These are phyloP conservation scores for Combretum micranthum DNA, from an alignment of 345 rosid species.

Conservation along the genomic window DNA sequence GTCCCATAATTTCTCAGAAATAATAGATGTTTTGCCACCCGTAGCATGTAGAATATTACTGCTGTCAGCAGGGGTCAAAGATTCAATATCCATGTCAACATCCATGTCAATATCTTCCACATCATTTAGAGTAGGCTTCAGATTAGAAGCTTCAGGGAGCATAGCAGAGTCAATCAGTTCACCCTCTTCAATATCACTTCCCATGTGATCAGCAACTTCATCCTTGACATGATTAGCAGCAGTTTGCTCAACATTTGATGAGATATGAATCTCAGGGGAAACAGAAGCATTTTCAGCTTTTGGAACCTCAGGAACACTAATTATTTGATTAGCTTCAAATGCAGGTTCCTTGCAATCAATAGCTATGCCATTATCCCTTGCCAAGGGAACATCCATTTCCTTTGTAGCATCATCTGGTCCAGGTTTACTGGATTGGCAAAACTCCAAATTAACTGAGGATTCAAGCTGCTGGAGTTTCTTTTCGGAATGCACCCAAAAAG, in stretches of 20 bases:
- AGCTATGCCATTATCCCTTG: constrained; percentile 20
- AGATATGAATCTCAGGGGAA: constrained; percentile 13
- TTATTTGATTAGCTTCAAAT: constrained; percentile 24
- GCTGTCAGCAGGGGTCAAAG: constrained; percentile 26
- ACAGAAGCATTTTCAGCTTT: constrained; percentile 20
- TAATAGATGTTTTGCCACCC: constrained; percentile 19
- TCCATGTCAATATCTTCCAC: constrained; percentile 88
- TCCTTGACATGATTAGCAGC: constrained; percentile 13
- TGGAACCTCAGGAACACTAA: constrained; percentile 17
- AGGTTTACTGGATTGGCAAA: constrained; percentile 58
- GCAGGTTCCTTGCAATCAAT: constrained; percentile 20
- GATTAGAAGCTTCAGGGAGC: constrained; percentile 19
- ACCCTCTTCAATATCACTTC: constrained; percentile 18
- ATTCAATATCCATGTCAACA: constrained; percentile 97
- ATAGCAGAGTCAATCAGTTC: constrained; percentile 23
- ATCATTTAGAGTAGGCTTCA: constrained; percentile 19
- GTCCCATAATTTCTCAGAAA: constrained; percentile 19
- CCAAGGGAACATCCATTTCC: constrained; percentile 21
- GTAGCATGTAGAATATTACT: constrained; percentile 14
- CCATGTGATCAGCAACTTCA: constrained; percentile 12
- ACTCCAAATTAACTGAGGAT: constrained; percentile 48
- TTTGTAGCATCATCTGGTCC: constrained; percentile 48
- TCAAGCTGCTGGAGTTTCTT: constrained; percentile 65
- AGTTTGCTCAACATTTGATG: constrained; percentile 7
- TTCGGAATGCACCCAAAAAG: constrained; percentile 85